Percentiles rank a stretch among this genome's conserved stretches.
Evolutionary conservation across 345 rosid genomes (phyloP).

Genomic region (Populus davidiana): DNA sequence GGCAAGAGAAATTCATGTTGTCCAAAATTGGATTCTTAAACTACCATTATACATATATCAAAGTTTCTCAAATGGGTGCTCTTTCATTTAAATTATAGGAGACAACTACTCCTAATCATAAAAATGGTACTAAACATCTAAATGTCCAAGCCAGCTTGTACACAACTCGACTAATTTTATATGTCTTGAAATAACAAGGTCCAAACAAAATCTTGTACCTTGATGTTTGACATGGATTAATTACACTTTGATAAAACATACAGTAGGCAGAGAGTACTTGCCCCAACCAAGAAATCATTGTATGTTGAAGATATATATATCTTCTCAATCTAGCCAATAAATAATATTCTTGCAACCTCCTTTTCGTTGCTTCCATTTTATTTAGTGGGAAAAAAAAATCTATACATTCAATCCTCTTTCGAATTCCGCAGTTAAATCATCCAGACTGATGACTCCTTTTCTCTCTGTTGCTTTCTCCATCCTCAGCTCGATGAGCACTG

Average conservation of each 20-base stretch:
- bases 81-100: too few relatives aligned
- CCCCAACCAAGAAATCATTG: not conserved
- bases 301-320: not conserved
- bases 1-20: too few relatives aligned
- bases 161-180: too few relatives aligned
- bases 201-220: not conserved
- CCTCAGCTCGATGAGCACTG: conserved; percentile 49
- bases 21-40: too few relatives aligned
- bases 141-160: too few relatives aligned
- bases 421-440: conserved; percentile 53
- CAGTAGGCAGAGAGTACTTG: not conserved
- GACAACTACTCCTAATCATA: too few relatives aligned
- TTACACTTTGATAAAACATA: not conserved
- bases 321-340: not conserved
- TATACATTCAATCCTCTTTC: conserved; percentile 53
- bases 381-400: not conserved
- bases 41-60: too few relatives aligned
- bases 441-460: conserved; percentile 47
- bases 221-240: not conserved
- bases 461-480: conserved; percentile 28
- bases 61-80: too few relatives aligned
- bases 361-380: not conserved
- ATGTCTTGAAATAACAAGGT: not conserved
- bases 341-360: not conserved
- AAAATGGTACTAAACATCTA: too few relatives aligned